Evolutionary conservation across 331 rosid species (phyloP).

Genomic region (Pyrus hybrid): DNA sequence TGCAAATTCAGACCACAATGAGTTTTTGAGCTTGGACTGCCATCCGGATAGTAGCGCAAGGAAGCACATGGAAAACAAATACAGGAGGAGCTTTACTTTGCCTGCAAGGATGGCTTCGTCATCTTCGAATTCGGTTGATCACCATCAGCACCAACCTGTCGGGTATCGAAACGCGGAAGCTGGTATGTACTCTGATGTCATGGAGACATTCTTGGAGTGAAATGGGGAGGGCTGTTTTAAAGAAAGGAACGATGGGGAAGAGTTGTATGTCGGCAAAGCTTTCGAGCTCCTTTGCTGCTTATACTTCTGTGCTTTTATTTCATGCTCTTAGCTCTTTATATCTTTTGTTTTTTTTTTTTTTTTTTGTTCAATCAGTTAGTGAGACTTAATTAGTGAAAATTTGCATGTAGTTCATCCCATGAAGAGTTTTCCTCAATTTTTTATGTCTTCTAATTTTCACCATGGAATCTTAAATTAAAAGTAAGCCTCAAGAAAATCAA

Average conservation of each 20-base stretch:
- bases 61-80: conserved; percentile 56
- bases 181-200: conserved; percentile 76
- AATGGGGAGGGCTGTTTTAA: not conserved
- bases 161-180: conserved; percentile 72
- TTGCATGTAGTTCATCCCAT: conserved; percentile 28
- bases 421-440: not conserved
- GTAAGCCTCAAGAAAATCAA: not conserved
- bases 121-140: conserved; percentile 81
- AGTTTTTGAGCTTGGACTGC: conserved; percentile 87
- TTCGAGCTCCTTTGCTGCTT: conserved; percentile 28
- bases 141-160: conserved; percentile 50
- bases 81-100: conserved; percentile 71
- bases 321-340: conserved; percentile 19
- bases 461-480: not conserved
- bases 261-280: conserved; percentile 58
- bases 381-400: conserved; percentile 29
- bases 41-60: conserved; percentile 47
- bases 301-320: conserved; percentile 30
- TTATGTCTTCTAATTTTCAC: not conserved
- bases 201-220: conserved; percentile 92
- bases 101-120: conserved; percentile 81
- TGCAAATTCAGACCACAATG: conserved; percentile 49
- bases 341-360: conserved; percentile 29
- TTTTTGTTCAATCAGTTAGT: conserved; percentile 4
- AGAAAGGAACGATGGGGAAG: conserved; percentile 12